Percentiles rank a stretch among this genome's conserved stretches.
Evolutionary conservation across 768 basidiomycete genomes (phyloP).

Genomic region (Lepiota brunneoincarnata): DNA sequence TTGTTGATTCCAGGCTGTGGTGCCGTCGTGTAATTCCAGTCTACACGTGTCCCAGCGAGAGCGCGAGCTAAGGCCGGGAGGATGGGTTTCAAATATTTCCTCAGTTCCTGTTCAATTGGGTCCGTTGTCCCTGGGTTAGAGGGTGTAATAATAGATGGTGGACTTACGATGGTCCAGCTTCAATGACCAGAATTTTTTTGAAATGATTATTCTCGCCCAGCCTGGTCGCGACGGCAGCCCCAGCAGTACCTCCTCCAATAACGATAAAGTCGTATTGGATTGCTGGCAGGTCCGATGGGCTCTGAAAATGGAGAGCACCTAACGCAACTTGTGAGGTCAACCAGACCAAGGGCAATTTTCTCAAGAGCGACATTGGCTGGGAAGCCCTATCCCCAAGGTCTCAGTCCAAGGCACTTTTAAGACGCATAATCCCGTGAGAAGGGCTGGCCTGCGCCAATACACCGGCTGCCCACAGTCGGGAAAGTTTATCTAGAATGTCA

Average conservation of each 20-base stretch:
- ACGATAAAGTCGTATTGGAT: slow-evolving; percentile 9
- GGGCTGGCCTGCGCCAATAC: no score
- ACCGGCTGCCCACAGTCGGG: no score
- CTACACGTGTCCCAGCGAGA: slow-evolving; percentile 9
- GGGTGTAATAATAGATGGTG: no score
- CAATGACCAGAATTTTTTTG: slow-evolving; percentile 2
- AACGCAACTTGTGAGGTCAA: background rate
- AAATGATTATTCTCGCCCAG: background rate
- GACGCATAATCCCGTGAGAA: no score
- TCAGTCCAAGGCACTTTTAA: no score
- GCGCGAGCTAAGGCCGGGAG: background rate
- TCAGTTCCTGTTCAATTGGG: slow-evolving; percentile 7
- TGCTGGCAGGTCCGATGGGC: background rate
- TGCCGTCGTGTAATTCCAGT: slow-evolving; percentile 29
- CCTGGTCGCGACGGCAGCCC: background rate
- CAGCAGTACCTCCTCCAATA: slow-evolving; percentile 10
- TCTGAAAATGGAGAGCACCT: background rate
- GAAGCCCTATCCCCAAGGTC: no score
- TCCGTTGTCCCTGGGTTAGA: background rate
- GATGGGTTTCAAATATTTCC: background rate
- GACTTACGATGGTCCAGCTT: slow-evolving; percentile 8
- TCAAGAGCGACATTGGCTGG: no score
- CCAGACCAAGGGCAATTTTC: no score
- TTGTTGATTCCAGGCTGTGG: slow-evolving; percentile 20
- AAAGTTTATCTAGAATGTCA: no score